phyloP scores from a whole-genome alignment of 768 basidiomycete genomes.

The Trametes cubensis region DNA sequence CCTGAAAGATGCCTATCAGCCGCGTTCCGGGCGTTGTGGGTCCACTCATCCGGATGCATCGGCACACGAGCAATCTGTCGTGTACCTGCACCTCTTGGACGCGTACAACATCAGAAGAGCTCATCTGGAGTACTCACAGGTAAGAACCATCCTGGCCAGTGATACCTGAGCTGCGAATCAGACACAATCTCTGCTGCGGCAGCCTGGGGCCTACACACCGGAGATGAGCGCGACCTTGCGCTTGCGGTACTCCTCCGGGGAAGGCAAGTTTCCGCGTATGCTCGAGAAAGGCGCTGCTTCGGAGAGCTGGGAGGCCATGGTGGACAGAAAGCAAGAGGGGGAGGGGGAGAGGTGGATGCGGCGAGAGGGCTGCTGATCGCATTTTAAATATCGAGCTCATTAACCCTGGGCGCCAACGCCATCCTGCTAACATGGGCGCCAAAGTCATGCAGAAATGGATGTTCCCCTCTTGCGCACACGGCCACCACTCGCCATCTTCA shows the following conservation, averaged over 20 bases:
- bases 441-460: not conserved
- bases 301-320: constrained; percentile 43
- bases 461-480: not conserved
- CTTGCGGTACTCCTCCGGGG: constrained; percentile 82
- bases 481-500: not conserved
- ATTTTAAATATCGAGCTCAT: constrained; percentile 7
- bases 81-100: not conserved
- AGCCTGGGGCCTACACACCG: constrained; percentile 47
- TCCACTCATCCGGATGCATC: not conserved
- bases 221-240: constrained; percentile 94
- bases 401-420: not conserved
- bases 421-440: not conserved
- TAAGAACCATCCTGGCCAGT: constrained; percentile 98
- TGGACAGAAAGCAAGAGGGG: constrained; percentile 1
- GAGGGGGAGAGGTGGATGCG: constrained; percentile 1
- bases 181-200: constrained; percentile 14
- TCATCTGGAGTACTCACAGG: constrained; percentile 55
- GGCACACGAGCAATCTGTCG: not conserved
- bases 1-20: constrained; percentile 41
- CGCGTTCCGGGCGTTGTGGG: not conserved
- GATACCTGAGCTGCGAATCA: constrained; percentile 60
- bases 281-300: constrained; percentile 36
- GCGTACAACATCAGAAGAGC: too few species aligned
- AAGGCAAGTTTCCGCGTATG: constrained; percentile 55
- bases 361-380: constrained; percentile 13